phyloP scores from a whole-genome alignment of 1,139 yeast genomes.

The Komagataea norvegica region DNA sequence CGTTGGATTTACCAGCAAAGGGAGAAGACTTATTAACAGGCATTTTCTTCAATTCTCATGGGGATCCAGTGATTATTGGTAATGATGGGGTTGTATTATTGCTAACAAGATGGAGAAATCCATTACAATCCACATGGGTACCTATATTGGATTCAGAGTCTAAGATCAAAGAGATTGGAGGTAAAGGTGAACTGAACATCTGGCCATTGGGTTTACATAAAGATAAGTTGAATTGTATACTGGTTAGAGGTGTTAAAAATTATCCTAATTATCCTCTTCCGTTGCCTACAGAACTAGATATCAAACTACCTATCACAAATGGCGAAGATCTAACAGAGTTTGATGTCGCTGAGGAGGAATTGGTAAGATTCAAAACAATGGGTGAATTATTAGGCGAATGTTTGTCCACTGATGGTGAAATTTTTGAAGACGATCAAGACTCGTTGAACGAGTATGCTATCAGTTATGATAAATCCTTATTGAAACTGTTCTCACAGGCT shows the following conservation, averaged over 20 bases:
- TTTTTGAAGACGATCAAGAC: slow-evolving; percentile 40
- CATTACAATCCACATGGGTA: slow-evolving; percentile 78
- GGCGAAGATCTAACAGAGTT: slow-evolving; percentile 24
- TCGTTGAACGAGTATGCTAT: slow-evolving; percentile 47
- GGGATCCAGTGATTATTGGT: slow-evolving; percentile 85
- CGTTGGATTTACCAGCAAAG: slow-evolving; percentile 27
- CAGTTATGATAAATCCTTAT: slow-evolving; percentile 64
- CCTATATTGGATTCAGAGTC: slow-evolving; percentile 71
- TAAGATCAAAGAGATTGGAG: slow-evolving; percentile 44
- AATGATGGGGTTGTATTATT: slow-evolving; percentile 69
- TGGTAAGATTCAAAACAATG: slow-evolving; percentile 34
- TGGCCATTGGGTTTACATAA: slow-evolving; percentile 86
- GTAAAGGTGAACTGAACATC: slow-evolving; percentile 53
- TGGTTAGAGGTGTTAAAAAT: slow-evolving; percentile 53
- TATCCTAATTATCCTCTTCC: slow-evolving; percentile 71
- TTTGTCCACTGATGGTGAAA: slow-evolving; percentile 36
- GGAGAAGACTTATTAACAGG: slow-evolving; percentile 42
- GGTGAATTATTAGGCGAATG: slow-evolving; percentile 35
- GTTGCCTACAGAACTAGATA: slow-evolving; percentile 70
- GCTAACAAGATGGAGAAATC: slow-evolving; percentile 72
- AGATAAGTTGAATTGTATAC: slow-evolving; percentile 66
- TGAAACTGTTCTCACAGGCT: slow-evolving; percentile 71
- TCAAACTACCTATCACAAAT: slow-evolving; percentile 54
- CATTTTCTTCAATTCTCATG: slow-evolving; percentile 75
- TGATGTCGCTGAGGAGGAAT: slow-evolving; percentile 38